Evolutionary conservation across 2,329 filamentous ascomycete genomes (phyloP), one percentile per base, ranked within the genome.

Genomic region (Mariannaea sp.): DNA sequence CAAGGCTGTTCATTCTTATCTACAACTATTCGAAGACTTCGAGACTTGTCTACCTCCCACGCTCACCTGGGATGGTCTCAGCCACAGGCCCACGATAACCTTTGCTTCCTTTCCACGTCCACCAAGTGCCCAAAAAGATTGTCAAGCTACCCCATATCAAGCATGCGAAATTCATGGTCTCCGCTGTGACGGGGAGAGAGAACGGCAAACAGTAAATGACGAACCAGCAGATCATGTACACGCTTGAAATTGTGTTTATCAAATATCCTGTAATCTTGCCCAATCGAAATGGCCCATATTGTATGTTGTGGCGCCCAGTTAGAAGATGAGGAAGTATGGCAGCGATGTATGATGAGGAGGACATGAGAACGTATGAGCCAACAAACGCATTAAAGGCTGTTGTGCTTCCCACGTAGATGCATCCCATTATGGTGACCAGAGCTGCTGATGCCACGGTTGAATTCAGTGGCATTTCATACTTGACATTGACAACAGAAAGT

Each of bases 371-470:
- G 50, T 72, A 75, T 14, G 66, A 70, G 6, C 82, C 83, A 5
- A 88, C 80, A 27, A 89, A 82, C 0, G 85, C 85, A 38, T 82
- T 80, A 71, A 89, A 89, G 0, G 87, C 87, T 0, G 83, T 85
- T 1, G 76, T 79, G 50, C 77, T 83, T n/a, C 81, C 86, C 1
- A 89, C 77, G 59, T 88, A 88, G 32, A 89, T 84, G 35, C 75
- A 76, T 0, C 84, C 85, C 0, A 89, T 73, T 3, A 85, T 65
- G 0, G 83, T 83, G 1, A 73, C 66, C 1, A 76, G 57, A 0
- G 66, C 57, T 1, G 67, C 72, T 17, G 78, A 78, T 71, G 71
- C 77, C 58, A 65, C 72, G 62, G 59, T 89, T 3, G 88, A 73
- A 58, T 62, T 66, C 26, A 75, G 41, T 3, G 73, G 74, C 62